phyloP scores from a whole-genome alignment of 805 yeast species.

The Spathaspora gorwiae region DNA sequence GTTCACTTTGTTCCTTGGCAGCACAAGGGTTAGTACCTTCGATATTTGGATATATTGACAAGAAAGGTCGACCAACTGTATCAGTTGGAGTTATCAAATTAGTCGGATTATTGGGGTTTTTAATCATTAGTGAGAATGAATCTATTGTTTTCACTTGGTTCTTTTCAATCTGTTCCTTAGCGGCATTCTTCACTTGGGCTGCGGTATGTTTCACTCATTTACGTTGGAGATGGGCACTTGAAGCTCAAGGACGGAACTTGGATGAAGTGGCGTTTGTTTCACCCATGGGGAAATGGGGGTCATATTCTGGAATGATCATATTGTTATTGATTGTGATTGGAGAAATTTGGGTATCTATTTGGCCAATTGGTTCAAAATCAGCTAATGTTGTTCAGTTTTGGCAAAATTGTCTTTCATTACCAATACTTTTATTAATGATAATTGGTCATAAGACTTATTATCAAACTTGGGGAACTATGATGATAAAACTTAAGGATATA shows the following conservation, averaged over 20 bases:
- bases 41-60: slow-evolving; percentile 37
- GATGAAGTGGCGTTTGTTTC: slow-evolving; percentile 35
- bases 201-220: slow-evolving; percentile 37
- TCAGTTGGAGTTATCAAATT: slow-evolving; percentile 27
- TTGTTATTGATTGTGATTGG: slow-evolving; percentile 31
- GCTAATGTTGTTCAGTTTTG: slow-evolving; percentile 40
- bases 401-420: slow-evolving; percentile 47
- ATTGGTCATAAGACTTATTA: slow-evolving; percentile 35
- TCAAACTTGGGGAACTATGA: slow-evolving; percentile 25
- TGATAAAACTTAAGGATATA: slow-evolving; percentile 29
- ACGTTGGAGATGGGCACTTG: slow-evolving; percentile 38
- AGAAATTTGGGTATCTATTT: slow-evolving; percentile 37
- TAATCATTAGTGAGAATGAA: slow-evolving; percentile 27
- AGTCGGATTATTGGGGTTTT: slow-evolving; percentile 38
- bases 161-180: slow-evolving; percentile 37
- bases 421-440: slow-evolving; percentile 43
- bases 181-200: slow-evolving; percentile 40
- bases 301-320: slow-evolving; percentile 28
- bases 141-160: slow-evolving; percentile 38
- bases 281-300: slow-evolving; percentile 35
- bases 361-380: slow-evolving; percentile 26
- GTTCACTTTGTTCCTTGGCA: slow-evolving; percentile 64
- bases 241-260: slow-evolving; percentile 29
- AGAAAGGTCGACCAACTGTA: slow-evolving; percentile 38
- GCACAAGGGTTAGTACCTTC: slow-evolving; percentile 65